Evolutionary conservation across 2,329 filamentous ascomycete species (phyloP).

Genomic region (Sclerotiophoma versabilis): DNA sequence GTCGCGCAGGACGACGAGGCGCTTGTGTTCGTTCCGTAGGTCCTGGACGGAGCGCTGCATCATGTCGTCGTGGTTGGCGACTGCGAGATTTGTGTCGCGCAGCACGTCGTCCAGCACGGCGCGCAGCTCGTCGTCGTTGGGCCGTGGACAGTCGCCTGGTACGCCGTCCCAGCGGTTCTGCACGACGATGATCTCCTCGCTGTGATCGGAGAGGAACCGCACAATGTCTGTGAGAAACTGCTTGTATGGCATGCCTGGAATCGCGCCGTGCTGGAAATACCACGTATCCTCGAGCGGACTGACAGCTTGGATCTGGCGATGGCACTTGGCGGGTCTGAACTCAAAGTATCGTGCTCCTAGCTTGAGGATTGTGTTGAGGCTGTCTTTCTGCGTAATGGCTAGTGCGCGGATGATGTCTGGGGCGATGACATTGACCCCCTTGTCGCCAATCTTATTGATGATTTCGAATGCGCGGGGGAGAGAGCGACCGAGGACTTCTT

Average conservation of each 20-base stretch:
- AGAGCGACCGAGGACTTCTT: slow-evolving; percentile 38
- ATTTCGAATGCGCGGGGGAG: slow-evolving; percentile 34
- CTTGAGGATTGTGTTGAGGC: slow-evolving; percentile 53
- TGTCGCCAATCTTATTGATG: slow-evolving; percentile 39
- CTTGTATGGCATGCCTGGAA: slow-evolving; percentile 59
- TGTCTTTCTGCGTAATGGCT: slow-evolving; percentile 61
- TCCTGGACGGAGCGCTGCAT: slow-evolving; percentile 30
- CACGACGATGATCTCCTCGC: slow-evolving; percentile 58
- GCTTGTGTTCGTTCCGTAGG: slow-evolving; percentile 32
- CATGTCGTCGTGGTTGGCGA: slow-evolving; percentile 40
- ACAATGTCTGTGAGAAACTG: slow-evolving; percentile 54
- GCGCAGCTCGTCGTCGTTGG: slow-evolving; percentile 52
- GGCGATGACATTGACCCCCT: slow-evolving; percentile 38
- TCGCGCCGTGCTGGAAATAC: slow-evolving; percentile 61
- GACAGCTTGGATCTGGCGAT: slow-evolving; percentile 49
- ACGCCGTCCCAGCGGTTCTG: slow-evolving; percentile 61
- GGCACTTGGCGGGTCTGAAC: slow-evolving; percentile 59
- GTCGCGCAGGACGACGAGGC: slow-evolving; percentile 38
- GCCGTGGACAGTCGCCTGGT: slow-evolving; percentile 54
- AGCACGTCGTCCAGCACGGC: slow-evolving; percentile 48
- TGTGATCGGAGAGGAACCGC: slow-evolving; percentile 52
- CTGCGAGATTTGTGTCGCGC: slow-evolving; percentile 22
- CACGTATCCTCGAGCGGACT: slow-evolving; percentile 53
- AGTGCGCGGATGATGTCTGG: slow-evolving; percentile 57
- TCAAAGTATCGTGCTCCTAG: slow-evolving; percentile 62